These are phyloP conservation scores for Rutidosis leptorrhynchoides DNA, from an alignment of 129 eudicot species.

Conservation along the genomic window DNA sequence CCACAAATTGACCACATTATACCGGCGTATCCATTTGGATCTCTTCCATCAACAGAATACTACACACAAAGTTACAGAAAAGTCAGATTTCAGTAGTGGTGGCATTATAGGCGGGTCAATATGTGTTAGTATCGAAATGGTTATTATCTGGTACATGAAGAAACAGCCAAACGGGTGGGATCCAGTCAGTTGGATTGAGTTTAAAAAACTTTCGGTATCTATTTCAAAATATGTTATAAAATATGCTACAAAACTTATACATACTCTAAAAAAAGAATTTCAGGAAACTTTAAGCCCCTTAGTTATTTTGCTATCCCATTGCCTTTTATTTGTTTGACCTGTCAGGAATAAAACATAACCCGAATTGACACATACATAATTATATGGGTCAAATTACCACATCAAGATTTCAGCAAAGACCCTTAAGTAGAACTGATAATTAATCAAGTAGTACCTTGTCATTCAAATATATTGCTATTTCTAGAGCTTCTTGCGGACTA, in stretches of 20 bases:
- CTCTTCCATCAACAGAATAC: slow-evolving; percentile 93
- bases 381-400: slow-evolving; percentile 12
- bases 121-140: not conserved
- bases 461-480: slow-evolving; percentile 69
- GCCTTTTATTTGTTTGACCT: not conserved
- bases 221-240: not conserved
- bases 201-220: not conserved
- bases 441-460: slow-evolving; percentile 60
- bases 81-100: slow-evolving; percentile 8
- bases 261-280: not conserved
- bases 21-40: slow-evolving; percentile 95
- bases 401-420: not conserved
- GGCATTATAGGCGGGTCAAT: not conserved
- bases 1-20: slow-evolving; percentile 99
- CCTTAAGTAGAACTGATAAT: not conserved
- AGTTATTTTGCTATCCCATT: not conserved
- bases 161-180: not conserved
- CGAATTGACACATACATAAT: not conserved
- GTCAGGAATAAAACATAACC: not conserved
- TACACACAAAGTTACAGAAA: slow-evolving; percentile 25
- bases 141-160: not conserved
- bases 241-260: not conserved
- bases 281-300: not conserved
- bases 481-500: slow-evolving; percentile 91
- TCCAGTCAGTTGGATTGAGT: slow-evolving; percentile 6